These are phyloP conservation scores for Acanthamoeba royreba DNA, from an alignment of 208 protist species.

Conservation along the genomic window DNA sequence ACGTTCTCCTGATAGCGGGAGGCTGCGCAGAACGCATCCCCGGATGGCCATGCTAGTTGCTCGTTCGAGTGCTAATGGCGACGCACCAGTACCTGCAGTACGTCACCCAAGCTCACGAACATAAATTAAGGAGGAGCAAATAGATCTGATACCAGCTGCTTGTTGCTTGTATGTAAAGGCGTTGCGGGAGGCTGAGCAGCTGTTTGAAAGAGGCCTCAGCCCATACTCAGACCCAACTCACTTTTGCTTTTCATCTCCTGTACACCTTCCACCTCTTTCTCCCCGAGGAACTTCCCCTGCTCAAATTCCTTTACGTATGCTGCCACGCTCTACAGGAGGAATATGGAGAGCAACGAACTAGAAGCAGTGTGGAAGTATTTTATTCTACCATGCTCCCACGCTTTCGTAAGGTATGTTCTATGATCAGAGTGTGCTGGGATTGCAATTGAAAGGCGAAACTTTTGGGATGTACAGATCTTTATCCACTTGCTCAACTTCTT, in stretches of 20 bases:
- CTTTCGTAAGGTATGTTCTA: not conserved
- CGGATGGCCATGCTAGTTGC: not conserved
- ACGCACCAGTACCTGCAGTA: not conserved
- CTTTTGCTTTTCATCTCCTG: not conserved
- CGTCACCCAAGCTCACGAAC: not conserved
- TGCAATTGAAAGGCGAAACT: too few relatives aligned
- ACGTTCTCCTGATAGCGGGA: not conserved
- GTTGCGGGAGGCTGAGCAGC: not conserved
- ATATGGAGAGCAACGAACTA: not conserved
- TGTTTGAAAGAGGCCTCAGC: not conserved
- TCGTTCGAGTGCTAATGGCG: not conserved
- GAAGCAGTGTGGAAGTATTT: not conserved
- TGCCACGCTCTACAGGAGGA: too few relatives aligned
- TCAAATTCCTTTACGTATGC: not conserved
- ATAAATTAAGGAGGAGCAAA: too few relatives aligned
- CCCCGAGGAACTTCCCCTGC: not conserved
- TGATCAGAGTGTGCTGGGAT: too few relatives aligned
- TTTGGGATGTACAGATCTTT: not conserved
- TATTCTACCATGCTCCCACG: not conserved
- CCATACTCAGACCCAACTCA: not conserved
- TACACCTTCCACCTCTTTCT: too few relatives aligned
- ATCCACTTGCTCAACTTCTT: slow-evolving; percentile 47
- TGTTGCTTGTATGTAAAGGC: not conserved
- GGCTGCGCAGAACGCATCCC: not conserved
- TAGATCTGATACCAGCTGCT: not conserved